Evolutionary conservation across 2,329 filamentous ascomycete genomes (phyloP), one percentile per base, ranked within the genome.

Genomic region (Colletotrichum scovillei): DNA sequence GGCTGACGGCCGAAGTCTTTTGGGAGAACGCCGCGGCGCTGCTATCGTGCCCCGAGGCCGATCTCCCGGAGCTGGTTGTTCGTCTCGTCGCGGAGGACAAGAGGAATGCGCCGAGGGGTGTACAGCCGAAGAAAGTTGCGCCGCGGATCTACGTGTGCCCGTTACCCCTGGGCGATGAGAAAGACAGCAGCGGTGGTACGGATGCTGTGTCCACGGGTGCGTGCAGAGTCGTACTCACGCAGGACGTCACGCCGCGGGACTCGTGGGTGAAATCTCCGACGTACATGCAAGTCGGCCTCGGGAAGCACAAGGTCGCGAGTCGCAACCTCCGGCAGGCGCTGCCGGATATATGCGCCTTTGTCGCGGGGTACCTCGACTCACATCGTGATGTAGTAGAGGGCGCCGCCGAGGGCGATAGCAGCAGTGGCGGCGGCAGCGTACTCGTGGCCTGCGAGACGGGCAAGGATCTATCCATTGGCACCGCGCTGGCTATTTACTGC

Each of bases 251-350:
- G 2, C 82, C 82, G 24, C 82, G 82, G 63, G 87, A 87, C 63
- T 81, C 76, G 9, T 86, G 84, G 85, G 49, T 79, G 16, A 76
- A 81, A 71, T 78, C 81, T 9, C 69, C 83, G 56, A 82, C 80
- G 65, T 72, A 80, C 90, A 81, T 86, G 78, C 53, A 87, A 86
- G 88, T 97, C 22, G 89, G 90, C 0, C 89, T 96, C 73, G 91
- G 91, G 1, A 89, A 90, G 62, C 90, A 90, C 49, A 98, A 98
- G 82, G 82, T 92, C 4, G 96, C 95, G 0, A 95, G 94, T 78
- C 91, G 95, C n/a, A 92, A 94, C 76, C 86, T 98, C n/a, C 91
- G 96, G 9, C 84, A 88, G 16, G 91, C 93, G 11, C 84, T 98
- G 4, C 87, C 89, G 1, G 86, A 85, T 19, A 89, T 97, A 19